Evolutionary conservation across 2,329 filamentous ascomycete species (phyloP).

Genomic region (Verticillium albo-atrum): DNA sequence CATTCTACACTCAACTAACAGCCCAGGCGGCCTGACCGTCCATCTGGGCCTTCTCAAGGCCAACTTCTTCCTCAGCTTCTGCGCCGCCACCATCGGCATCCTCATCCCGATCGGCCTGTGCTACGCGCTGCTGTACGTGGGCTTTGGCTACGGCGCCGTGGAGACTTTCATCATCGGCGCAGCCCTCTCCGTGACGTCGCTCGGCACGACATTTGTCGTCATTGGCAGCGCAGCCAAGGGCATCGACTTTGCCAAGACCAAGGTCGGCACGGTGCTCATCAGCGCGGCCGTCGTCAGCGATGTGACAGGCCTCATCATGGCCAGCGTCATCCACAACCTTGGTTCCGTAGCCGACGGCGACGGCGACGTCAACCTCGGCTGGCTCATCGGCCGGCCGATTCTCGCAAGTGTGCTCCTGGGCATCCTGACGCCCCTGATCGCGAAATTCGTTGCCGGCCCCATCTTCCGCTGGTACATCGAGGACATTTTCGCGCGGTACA

Average conservation of each 20-base stretch:
- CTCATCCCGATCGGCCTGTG: conserved; percentile 40
- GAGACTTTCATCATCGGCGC: conserved; percentile 21
- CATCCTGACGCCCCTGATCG: conserved; percentile 26
- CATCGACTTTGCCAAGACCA: conserved; percentile 35
- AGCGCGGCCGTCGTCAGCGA: conserved; percentile 43
- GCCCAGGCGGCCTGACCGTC: conserved; percentile 36
- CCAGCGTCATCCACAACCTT: conserved; percentile 20
- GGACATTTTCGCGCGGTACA: conserved; percentile 23
- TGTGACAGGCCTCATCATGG: conserved; percentile 38
- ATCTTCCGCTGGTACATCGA: conserved; percentile 27
- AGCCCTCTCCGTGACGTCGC: conserved; percentile 26
- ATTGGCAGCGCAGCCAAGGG: conserved; percentile 21
- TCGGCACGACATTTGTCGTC: conserved; percentile 29
- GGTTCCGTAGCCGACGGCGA: conserved; percentile 11
- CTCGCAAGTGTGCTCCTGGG: conserved; percentile 30
- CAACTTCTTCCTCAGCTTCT: conserved; percentile 35
- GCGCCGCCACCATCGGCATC: conserved; percentile 38
- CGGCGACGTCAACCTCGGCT: conserved; percentile 24
- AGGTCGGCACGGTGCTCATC: conserved; percentile 37
- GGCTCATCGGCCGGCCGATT: conserved; percentile 30
- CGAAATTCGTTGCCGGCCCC: conserved; percentile 32
- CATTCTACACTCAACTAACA: not conserved
- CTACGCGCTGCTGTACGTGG: conserved; percentile 35
- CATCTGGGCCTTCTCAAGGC: conserved; percentile 39
- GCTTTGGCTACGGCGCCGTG: conserved; percentile 30